These are phyloP conservation scores for Madurella fahalii DNA, from an alignment of 2,329 filamentous ascomycete species.

Conservation along the genomic window DNA sequence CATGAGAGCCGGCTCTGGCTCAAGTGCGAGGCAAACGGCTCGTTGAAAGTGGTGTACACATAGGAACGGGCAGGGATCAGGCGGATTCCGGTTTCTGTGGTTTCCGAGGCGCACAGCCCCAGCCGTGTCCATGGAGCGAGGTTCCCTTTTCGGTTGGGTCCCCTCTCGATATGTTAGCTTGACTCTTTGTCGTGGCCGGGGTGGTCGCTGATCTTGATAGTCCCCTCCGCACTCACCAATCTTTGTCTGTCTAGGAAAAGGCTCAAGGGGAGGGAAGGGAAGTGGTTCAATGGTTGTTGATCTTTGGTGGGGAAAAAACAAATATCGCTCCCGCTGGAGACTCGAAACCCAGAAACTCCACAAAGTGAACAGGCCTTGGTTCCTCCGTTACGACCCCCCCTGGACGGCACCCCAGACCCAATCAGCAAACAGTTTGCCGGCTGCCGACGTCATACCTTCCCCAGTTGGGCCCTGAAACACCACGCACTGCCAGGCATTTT, in stretches of 20 bases:
- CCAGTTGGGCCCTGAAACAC: slow-evolving; percentile 24
- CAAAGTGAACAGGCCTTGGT: neutral
- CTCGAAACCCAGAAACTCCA: slow-evolving; percentile 1
- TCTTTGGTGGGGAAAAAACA: neutral
- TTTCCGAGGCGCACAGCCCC: slow-evolving; percentile 15
- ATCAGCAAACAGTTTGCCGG: slow-evolving; percentile 14
- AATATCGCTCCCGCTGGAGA: neutral
- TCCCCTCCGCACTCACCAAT: too few relatives aligned
- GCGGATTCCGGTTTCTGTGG: slow-evolving; percentile 9
- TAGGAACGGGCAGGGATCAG: neutral
- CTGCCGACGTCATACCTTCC: slow-evolving; percentile 19
- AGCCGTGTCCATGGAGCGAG: neutral
- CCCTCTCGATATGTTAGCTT: neutral
- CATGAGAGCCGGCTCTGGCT: too few relatives aligned
- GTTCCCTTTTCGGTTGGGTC: neutral
- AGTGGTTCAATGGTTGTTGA: neutral
- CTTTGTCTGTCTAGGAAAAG: too few relatives aligned
- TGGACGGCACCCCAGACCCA: slow-evolving; percentile 15
- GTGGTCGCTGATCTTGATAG: too few relatives aligned
- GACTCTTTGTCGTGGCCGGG: too few relatives aligned
- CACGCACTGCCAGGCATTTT: slow-evolving; percentile 19
- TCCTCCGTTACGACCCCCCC: slow-evolving; percentile 10
- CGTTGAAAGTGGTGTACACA: neutral
- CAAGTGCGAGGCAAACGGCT: too few relatives aligned
- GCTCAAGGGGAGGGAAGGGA: too few relatives aligned